phyloP scores from a whole-genome alignment of 1,139 yeast genomes.

The Saccharomyces hybrid region DNA sequence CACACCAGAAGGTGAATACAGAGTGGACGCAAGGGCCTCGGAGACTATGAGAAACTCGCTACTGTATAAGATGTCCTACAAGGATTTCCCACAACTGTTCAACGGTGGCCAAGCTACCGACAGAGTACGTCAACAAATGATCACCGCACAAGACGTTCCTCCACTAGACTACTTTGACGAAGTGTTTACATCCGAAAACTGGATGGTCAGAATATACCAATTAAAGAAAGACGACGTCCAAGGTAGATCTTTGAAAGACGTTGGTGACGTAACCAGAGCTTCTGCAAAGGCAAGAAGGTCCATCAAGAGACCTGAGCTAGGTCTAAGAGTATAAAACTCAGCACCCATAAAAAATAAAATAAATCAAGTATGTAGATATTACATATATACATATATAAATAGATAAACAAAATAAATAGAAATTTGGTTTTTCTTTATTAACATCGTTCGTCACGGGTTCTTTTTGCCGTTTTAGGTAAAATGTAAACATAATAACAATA shows the following conservation, averaged over 20 bases:
- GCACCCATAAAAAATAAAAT: neutral
- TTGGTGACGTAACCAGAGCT: conserved; percentile 39
- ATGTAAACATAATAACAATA: conserved; percentile 7
- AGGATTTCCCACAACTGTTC: conserved; percentile 71
- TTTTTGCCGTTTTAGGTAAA: conserved; percentile 1
- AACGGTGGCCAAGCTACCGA: conserved; percentile 64
- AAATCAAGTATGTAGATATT: neutral
- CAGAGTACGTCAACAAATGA: conserved; percentile 78
- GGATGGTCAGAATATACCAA: conserved; percentile 93
- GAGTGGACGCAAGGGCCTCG: conserved; percentile 75
- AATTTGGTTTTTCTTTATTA: neutral
- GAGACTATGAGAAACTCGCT: conserved; percentile 78
- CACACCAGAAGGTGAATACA: conserved; percentile 79
- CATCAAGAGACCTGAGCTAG: conserved; percentile 48
- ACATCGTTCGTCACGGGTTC: conserved; percentile 1
- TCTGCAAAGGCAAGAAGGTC: conserved; percentile 34
- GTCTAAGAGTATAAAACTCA: conserved; percentile 23
- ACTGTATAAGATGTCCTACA: conserved; percentile 92
- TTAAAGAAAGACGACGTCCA: conserved; percentile 82
- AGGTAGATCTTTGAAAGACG: conserved; percentile 62
- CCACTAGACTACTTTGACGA: conserved; percentile 77
- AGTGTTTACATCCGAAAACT: conserved; percentile 90
- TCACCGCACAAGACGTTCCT: conserved; percentile 51
- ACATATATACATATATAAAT: neutral
- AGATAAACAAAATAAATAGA: conserved; percentile 5